Base-by-base conservation (phyloP, 805 yeast species). In the Candida krabiensis region DNA sequence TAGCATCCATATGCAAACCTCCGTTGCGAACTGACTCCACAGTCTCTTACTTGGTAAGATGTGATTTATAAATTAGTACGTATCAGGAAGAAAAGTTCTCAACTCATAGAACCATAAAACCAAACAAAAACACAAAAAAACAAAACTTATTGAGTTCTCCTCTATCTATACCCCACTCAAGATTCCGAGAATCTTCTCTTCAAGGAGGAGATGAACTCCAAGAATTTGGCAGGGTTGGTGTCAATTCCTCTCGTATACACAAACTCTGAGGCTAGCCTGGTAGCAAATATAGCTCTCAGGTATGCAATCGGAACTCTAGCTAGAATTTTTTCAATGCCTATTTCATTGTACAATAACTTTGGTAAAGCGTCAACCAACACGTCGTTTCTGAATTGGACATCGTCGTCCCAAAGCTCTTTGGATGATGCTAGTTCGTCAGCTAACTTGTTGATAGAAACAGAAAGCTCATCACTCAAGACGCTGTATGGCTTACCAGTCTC, bases 241-340 rank as follows among this genome's bases (percentile, higher is more conserved):
- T 79, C 86, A 42, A 80, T 70, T 39, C 96, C 96, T 56, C 82
- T 73, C 19, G 84, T 71, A 64, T 89, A 89, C 38, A 89, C 95
- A 63, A 85, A 89, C 32, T 83, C 73, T 32, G 95, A 84, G 9
- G 96, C 89, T 53, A 89, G 71, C 56, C 79, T 83, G 24, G 93
- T 83, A 30, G 96, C 95, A 57, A 91, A 86, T 51, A 91, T 77
- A 3, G 96, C 96, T 57, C 80, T 82, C 60, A 91, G 71, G 61
- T 91, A 93, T 36, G 95, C 76, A 41, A 75, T 86, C 14, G 99
- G 99, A 26, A 91, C 93, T 55, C 93, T 79, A 30, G 67, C 55
- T 52, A 91, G 69, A 28, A 91, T 80, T 40, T 68, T 66, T 8
- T 80, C 83, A 40, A 87, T 75, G 6, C 88, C 86, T 29, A 81